Percentiles rank a stretch among this genome's conserved stretches.
phyloP scores from a whole-genome alignment of 495 filamentous ascomycete species.

The Penicillium steckii region DNA sequence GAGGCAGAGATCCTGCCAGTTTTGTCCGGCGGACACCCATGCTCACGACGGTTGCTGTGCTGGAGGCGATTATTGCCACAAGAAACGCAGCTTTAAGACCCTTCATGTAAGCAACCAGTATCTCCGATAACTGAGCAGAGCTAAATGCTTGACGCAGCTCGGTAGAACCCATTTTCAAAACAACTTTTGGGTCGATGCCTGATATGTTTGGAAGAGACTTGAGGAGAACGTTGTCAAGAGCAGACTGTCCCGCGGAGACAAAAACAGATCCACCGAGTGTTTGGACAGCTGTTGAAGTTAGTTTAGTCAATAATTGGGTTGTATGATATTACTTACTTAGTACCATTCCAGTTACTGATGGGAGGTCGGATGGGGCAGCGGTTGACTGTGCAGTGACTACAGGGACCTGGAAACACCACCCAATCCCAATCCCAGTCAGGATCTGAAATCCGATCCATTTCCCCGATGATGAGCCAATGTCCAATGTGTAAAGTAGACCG shows the following conservation, averaged over 20 bases:
- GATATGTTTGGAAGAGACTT: constrained; percentile 42
- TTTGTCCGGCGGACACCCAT: no score
- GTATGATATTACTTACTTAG: constrained; percentile 4
- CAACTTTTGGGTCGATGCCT: constrained; percentile 29
- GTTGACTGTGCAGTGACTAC: constrained; percentile 49
- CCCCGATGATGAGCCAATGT: background rate
- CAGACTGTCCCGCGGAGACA: constrained; percentile 40
- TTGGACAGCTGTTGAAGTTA: constrained; percentile 6
- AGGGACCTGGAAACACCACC: constrained; percentile 68
- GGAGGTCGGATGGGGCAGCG: background rate
- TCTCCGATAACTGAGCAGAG: no score
- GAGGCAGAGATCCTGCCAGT: no score
- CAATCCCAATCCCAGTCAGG: constrained; percentile 59
- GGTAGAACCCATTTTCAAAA: constrained; percentile 47
- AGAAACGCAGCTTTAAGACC: no score
- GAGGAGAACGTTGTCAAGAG: constrained; percentile 65
- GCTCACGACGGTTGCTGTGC: no score
- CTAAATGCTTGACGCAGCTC: constrained; percentile 43
- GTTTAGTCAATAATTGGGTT: background rate
- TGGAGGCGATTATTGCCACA: no score
- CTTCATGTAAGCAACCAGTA: no score
- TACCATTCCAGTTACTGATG: background rate
- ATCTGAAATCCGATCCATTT: constrained; percentile 31
- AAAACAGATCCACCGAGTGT: constrained; percentile 9
- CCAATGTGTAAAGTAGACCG: background rate